Percentiles rank a stretch among this genome's conserved stretches.
Evolutionary conservation across 192 early-diverging fungal genomes (phyloP).

Genomic region (Mortierella alpina): DNA sequence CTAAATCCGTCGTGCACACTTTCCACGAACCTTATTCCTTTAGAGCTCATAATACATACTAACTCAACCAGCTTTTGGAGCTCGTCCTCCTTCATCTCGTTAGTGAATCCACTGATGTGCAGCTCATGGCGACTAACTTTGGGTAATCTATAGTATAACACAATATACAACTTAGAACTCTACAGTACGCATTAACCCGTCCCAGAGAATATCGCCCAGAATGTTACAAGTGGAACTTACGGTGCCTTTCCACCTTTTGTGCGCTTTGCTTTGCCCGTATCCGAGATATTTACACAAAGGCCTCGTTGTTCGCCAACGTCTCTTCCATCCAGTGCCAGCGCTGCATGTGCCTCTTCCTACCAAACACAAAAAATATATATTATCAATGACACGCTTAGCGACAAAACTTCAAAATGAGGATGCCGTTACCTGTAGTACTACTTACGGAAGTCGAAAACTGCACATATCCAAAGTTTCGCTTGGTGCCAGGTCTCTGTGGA

Average conservation of each 20-base stretch:
- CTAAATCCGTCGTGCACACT: background rate
- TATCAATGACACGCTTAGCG: background rate
- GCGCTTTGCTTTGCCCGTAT: constrained; percentile 15
- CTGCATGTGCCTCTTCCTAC: constrained; percentile 47
- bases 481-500: background rate
- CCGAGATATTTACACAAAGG: constrained; percentile 40
- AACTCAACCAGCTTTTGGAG: constrained; percentile 23
- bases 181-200: too few species aligned
- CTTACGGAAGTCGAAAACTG: constrained; percentile 28
- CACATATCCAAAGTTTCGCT: constrained; percentile 22
- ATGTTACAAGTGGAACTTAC: constrained; percentile 9
- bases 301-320: constrained; percentile 39
- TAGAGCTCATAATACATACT: constrained; percentile 2
- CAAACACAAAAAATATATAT: background rate
- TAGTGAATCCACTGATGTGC: constrained; percentile 11
- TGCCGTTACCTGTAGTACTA: background rate
- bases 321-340: constrained; percentile 28
- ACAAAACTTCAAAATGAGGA: background rate
- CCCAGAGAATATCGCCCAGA: too few species aligned
- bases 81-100: constrained; percentile 38
- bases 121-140: constrained; percentile 48
- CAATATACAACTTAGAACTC: too few species aligned
- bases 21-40: background rate
- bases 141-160: constrained; percentile 18
- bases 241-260: constrained; percentile 16